These are phyloP conservation scores for Pontederia crassipes DNA, from an alignment of 176 grass and related monocot genomes.

Conservation along the genomic window DNA sequence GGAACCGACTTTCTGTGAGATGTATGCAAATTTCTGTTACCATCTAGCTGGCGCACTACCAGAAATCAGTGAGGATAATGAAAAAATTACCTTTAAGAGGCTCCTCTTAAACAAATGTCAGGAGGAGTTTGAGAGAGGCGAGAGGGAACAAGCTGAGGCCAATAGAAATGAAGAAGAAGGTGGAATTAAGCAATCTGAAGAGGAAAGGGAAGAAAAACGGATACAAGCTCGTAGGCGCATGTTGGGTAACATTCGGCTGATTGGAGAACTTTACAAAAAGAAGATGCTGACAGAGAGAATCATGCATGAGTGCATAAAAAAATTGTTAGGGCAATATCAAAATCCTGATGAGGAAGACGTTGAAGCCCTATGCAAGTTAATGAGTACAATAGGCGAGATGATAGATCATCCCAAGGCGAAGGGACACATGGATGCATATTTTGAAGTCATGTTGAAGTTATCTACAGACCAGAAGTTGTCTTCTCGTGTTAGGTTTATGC, in stretches of 20 bases:
- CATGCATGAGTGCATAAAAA: constrained; percentile 98
- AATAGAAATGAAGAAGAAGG: constrained; percentile 84
- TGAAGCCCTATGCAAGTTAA: constrained; percentile 94
- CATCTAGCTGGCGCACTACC: constrained; percentile 57
- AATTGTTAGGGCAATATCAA: constrained; percentile 54
- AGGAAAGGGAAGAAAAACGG: constrained; percentile 75
- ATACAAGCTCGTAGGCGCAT: constrained; percentile 61
- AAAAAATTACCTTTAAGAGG: constrained; percentile 91
- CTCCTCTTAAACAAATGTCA: constrained; percentile 89
- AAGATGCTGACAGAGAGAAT: constrained; percentile 88
- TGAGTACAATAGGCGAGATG: constrained; percentile 96
- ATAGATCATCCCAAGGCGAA: constrained; percentile 84
- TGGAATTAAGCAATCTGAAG: constrained; percentile 69
- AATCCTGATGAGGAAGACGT: constrained; percentile 79
- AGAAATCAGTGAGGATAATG: constrained; percentile 63
- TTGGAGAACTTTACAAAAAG: constrained; percentile 96
- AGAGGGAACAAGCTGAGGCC: constrained; percentile 89
- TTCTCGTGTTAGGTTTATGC: constrained; percentile 79
- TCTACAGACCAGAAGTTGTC: constrained; percentile 60
- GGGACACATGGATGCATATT: constrained; percentile 89
- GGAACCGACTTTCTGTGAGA: constrained; percentile 98
- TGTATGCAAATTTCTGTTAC: constrained; percentile 87
- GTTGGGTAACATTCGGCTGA: constrained; percentile 93
- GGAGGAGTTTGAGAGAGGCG: constrained; percentile 92
- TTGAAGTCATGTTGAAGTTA: constrained; percentile 48